phyloP scores from a whole-genome alignment of 176 grass and related monocot genomes.

The Hordeum marinum region DNA sequence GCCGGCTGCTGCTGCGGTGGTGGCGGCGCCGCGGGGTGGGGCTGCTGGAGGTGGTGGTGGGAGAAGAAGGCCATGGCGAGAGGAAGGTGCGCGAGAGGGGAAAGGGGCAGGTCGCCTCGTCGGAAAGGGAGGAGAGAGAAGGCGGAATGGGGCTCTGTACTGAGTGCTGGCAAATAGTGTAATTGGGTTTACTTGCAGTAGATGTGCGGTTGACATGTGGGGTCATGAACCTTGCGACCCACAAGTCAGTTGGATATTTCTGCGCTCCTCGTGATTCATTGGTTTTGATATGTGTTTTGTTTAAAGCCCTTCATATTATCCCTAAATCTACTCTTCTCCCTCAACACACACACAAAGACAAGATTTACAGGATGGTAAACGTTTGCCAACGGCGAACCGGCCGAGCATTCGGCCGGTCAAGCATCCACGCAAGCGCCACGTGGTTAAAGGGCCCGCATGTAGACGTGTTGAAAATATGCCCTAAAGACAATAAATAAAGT shows the following conservation, averaged over 20 bases:
- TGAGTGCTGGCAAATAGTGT: neutral
- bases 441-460: too few species aligned
- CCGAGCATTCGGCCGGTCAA: too few species aligned
- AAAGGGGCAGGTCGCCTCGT: conserved; percentile 16
- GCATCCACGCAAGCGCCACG: too few species aligned
- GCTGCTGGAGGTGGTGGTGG: conserved; percentile 66
- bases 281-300: neutral
- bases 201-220: neutral
- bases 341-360: too few species aligned
- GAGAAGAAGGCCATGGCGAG: conserved; percentile 82
- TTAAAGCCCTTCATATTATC: neutral
- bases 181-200: neutral
- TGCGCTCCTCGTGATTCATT: neutral
- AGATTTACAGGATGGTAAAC: too few species aligned
- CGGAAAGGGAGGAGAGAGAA: neutral
- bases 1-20: conserved; percentile 36
- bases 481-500: too few species aligned
- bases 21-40: conserved; percentile 33
- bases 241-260: neutral
- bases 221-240: neutral
- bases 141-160: neutral
- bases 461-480: too few species aligned
- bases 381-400: too few species aligned
- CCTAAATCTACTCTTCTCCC: neutral
- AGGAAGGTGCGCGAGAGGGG: conserved; percentile 2